Percentiles rank a stretch among this genome's conserved stretches.
phyloP scores from a whole-genome alignment of 176 grass and related monocot species.

The Olyra latifolia region DNA sequence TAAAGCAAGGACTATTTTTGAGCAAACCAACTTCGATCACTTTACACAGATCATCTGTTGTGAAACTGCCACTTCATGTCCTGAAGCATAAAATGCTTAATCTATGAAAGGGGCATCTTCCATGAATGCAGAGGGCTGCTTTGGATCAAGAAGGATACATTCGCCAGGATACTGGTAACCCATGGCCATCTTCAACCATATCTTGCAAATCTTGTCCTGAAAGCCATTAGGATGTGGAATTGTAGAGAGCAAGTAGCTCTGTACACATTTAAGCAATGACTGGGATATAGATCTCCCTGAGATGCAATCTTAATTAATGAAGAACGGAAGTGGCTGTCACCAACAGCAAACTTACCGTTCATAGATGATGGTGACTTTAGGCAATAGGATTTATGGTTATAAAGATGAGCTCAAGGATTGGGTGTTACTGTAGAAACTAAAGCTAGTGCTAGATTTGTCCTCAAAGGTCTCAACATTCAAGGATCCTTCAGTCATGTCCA shows the following conservation, averaged over 20 bases:
- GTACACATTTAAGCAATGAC: conserved; percentile 3
- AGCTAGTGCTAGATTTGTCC: conserved; percentile 39
- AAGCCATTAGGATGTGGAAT: conserved; percentile 33
- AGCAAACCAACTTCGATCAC: conserved; percentile 46
- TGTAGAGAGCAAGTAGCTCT: neutral
- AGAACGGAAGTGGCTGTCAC: conserved; percentile 38
- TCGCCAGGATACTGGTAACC: conserved; percentile 51
- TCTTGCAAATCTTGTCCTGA: too few species aligned
- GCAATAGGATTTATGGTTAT: too few species aligned
- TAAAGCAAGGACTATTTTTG: conserved; percentile 47
- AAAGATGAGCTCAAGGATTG: too few species aligned
- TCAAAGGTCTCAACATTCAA: conserved; percentile 48
- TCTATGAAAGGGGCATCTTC: conserved; percentile 57
- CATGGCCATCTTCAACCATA: conserved; percentile 55
- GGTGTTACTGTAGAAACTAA: conserved; percentile 36
- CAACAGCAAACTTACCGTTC: conserved; percentile 53
- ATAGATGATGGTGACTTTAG: conserved; percentile 51
- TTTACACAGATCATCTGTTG: neutral
- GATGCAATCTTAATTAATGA: conserved; percentile 48
- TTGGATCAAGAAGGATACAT: conserved; percentile 58
- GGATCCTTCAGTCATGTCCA: conserved; percentile 30
- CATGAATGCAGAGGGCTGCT: conserved; percentile 21
- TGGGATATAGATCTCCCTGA: conserved; percentile 46
- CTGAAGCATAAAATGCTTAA: conserved; percentile 41
- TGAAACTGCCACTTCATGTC: neutral